A percentile compares a stretch with the other conserved stretches of the same genome.
These are phyloP conservation scores for Trichomonascus vanleenenianus DNA, from an alignment of 805 yeast species.

Conservation along the genomic window DNA sequence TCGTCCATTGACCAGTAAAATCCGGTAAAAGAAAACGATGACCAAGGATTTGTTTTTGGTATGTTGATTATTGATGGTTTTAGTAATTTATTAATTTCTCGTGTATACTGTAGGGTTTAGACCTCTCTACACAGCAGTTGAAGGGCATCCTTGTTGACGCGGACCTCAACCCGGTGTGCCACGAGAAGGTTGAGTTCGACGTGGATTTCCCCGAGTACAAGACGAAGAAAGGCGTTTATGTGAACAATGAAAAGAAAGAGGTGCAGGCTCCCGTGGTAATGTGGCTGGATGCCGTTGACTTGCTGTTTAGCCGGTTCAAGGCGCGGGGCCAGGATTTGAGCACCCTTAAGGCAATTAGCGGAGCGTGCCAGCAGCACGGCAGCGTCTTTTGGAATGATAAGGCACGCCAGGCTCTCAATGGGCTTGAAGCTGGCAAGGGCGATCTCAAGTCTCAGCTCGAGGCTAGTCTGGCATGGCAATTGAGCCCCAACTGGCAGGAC, in stretches of 20 bases:
- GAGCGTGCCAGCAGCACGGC: conserved; percentile 92
- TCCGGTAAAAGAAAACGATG: neutral
- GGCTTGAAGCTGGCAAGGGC: conserved; percentile 27
- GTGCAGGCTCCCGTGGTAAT: conserved; percentile 76
- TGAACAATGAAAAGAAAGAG: conserved; percentile 45
- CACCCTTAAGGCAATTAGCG: conserved; percentile 59
- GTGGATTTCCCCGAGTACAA: conserved; percentile 50
- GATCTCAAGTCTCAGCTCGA: conserved; percentile 37
- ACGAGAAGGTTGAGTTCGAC: conserved; percentile 69
- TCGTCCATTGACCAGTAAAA: neutral
- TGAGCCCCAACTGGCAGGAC: conserved; percentile 93
- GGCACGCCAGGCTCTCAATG: conserved; percentile 36
- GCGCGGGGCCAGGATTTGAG: conserved; percentile 41
- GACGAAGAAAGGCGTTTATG: conserved; percentile 66
- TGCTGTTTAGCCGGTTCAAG: conserved; percentile 45
- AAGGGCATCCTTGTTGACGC: conserved; percentile 62
- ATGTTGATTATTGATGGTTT: neutral
- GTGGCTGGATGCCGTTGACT: conserved; percentile 83
- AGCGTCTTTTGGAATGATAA: conserved; percentile 67
- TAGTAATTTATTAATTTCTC: neutral
- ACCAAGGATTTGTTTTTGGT: neutral
- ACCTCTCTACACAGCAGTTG: conserved; percentile 83
- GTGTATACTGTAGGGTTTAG: conserved; percentile 46
- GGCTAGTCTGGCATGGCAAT: conserved; percentile 36
- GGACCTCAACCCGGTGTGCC: conserved; percentile 42